Percentiles rank a stretch among this genome's conserved stretches.
phyloP scores from a whole-genome alignment of 2,329 filamentous ascomycete genomes.

The Colletotrichum musae region DNA sequence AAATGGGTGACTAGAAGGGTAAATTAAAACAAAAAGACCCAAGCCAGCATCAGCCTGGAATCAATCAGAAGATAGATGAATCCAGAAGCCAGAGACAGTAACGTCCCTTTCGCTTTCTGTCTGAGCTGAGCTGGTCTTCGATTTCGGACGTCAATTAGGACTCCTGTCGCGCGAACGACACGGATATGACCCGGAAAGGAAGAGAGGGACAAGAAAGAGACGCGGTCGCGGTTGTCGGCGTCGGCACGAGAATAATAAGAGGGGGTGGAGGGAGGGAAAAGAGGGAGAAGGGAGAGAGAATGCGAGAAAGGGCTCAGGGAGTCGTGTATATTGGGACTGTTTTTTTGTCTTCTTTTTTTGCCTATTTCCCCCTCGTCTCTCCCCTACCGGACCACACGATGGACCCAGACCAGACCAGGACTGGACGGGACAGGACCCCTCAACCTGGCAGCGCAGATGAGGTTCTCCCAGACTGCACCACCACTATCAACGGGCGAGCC shows the following conservation, averaged over 20 bases:
- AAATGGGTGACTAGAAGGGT: constrained; percentile 18
- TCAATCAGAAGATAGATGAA: constrained; percentile 1
- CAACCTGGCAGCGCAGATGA: constrained; percentile 9
- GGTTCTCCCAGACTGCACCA: background rate
- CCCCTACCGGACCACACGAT: constrained; percentile 9
- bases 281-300: constrained; percentile 28
- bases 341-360: constrained; percentile 17
- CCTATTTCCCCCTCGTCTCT: constrained; percentile 14
- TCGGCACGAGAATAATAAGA: constrained; percentile 31
- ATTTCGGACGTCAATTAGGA: constrained; percentile 20
- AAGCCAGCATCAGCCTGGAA: constrained; percentile 22
- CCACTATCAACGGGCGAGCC: background rate
- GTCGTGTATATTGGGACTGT: constrained; percentile 13
- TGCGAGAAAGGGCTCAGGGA: too few species aligned
- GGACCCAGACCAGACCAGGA: constrained; percentile 18
- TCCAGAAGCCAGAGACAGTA: constrained; percentile 6
- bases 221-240: constrained; percentile 36
- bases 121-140: constrained; percentile 18
- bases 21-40: constrained; percentile 24
- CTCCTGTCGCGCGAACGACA: constrained; percentile 21
- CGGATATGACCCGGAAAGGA: constrained; percentile 23
- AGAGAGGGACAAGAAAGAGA: constrained; percentile 23
- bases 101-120: constrained; percentile 24
- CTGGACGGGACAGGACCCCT: constrained; percentile 21
- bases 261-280: constrained; percentile 26